These are phyloP conservation scores for Diplogelasinospora grovesii DNA, from an alignment of 495 filamentous ascomycete genomes.

Conservation along the genomic window DNA sequence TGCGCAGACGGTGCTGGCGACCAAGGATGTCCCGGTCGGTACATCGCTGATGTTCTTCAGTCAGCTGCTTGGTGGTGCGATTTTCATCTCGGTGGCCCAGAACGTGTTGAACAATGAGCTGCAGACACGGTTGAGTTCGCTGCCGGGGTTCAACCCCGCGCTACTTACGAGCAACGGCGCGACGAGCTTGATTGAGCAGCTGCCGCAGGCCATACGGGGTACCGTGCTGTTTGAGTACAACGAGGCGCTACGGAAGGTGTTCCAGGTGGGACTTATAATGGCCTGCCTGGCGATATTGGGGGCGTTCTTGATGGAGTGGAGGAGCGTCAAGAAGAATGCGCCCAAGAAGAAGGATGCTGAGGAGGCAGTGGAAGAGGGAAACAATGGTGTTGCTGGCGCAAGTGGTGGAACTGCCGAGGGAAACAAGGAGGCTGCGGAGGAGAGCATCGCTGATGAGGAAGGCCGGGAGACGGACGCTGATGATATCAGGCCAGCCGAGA, in stretches of 20 bases:
- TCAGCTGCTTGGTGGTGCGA: slow-evolving; percentile 55
- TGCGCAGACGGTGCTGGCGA: slow-evolving; percentile 39
- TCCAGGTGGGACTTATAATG: slow-evolving; percentile 58
- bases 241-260: slow-evolving; percentile 54
- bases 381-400: too few relatives aligned
- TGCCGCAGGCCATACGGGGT: slow-evolving; percentile 37
- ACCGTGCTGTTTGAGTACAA: slow-evolving; percentile 62
- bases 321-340: slow-evolving; percentile 58
- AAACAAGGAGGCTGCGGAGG: slow-evolving; percentile 3
- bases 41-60: slow-evolving; percentile 53
- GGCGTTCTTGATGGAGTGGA: slow-evolving; percentile 61
- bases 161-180: slow-evolving; percentile 54
- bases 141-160: slow-evolving; percentile 42
- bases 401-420: too few relatives aligned
- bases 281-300: slow-evolving; percentile 52
- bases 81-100: slow-evolving; percentile 56
- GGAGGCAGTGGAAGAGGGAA: too few relatives aligned
- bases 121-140: slow-evolving; percentile 30
- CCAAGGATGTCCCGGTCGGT: slow-evolving; percentile 51
- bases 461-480: too few relatives aligned
- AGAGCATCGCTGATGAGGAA: too few relatives aligned
- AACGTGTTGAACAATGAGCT: slow-evolving; percentile 55
- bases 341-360: neutral
- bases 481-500: too few relatives aligned
- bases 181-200: slow-evolving; percentile 51